A percentile compares a stretch with the other conserved stretches of the same genome.
Conservation (phyloP, 345 rosid species). For the Trapa incisa region DNA sequence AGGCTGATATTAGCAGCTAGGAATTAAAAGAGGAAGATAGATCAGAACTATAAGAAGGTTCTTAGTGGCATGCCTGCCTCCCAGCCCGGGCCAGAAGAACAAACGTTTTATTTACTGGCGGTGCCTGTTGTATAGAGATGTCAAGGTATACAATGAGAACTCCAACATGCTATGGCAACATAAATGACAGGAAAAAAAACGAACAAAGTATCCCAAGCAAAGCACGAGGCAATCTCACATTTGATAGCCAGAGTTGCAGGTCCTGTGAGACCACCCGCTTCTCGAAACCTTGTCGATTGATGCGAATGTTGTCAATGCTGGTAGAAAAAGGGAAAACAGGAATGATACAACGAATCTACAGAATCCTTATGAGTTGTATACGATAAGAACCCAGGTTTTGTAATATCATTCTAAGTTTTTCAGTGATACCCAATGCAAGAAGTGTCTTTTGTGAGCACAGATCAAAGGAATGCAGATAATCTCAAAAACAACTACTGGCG, state of each 20-base stretch:
- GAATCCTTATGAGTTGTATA: background rate
- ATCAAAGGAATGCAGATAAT: no score
- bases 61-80: slow-evolving; percentile 41
- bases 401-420: background rate
- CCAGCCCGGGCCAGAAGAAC: slow-evolving; percentile 84
- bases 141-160: background rate
- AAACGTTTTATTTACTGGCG: slow-evolving; percentile 45
- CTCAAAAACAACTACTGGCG: no score
- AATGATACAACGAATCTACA: background rate
- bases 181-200: background rate
- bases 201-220: background rate
- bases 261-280: slow-evolving; percentile 89
- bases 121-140: slow-evolving; percentile 32
- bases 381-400: no score
- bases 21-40: background rate
- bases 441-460: no score
- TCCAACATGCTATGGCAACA: background rate
- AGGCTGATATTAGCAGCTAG: background rate
- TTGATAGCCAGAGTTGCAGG: slow-evolving; percentile 89
- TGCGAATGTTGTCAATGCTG: slow-evolving; percentile 61
- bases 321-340: background rate
- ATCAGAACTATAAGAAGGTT: no score
- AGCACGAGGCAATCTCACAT: slow-evolving; percentile 27
- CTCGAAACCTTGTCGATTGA: slow-evolving; percentile 81
- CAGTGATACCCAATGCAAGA: no score